These are phyloP conservation scores for Cordyceps cateniannulata DNA, from an alignment of 2,329 filamentous ascomycete genomes.

Conservation along the genomic window DNA sequence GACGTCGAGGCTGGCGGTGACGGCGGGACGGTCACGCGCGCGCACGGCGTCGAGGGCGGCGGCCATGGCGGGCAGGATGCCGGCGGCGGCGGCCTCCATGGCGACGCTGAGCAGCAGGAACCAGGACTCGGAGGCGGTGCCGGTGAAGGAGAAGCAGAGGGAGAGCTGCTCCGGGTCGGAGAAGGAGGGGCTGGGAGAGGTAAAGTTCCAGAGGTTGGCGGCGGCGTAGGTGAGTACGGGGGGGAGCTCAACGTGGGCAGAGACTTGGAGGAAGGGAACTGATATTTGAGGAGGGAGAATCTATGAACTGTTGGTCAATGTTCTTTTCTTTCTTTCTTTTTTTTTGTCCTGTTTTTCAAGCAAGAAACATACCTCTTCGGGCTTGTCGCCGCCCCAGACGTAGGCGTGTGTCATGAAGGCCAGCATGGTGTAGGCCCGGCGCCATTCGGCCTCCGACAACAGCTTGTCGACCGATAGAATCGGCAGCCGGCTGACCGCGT, in stretches of 20 bases:
- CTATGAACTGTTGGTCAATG: conserved; percentile 27
- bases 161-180: conserved; percentile 62
- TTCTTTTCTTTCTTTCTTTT: background rate
- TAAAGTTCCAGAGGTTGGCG: conserved; percentile 86
- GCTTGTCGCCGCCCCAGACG: conserved; percentile 77
- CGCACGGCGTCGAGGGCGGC: conserved; percentile 65
- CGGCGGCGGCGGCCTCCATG: conserved; percentile 75
- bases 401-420: conserved; percentile 79
- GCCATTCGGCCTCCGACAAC: conserved; percentile 64
- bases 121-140: conserved; percentile 87
- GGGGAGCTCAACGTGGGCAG: conserved; percentile 69
- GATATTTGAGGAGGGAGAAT: conserved; percentile 68
- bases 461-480: conserved; percentile 62
- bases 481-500: conserved; percentile 58
- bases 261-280: conserved; percentile 67
- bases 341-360: background rate
- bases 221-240: conserved; percentile 87
- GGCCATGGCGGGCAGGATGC: conserved; percentile 71
- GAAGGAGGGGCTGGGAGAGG: conserved; percentile 46
- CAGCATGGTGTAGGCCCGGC: conserved; percentile 72
- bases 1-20: conserved; percentile 56
- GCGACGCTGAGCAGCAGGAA: conserved; percentile 87
- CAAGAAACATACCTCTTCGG: conserved; percentile 55
- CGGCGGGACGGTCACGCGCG: conserved; percentile 49
- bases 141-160: conserved; percentile 77